A percentile compares a stretch with the other conserved stretches of the same genome.
Evolutionary conservation across 805 yeast genomes (phyloP).

Genomic region (Torulaspora franciscae): DNA sequence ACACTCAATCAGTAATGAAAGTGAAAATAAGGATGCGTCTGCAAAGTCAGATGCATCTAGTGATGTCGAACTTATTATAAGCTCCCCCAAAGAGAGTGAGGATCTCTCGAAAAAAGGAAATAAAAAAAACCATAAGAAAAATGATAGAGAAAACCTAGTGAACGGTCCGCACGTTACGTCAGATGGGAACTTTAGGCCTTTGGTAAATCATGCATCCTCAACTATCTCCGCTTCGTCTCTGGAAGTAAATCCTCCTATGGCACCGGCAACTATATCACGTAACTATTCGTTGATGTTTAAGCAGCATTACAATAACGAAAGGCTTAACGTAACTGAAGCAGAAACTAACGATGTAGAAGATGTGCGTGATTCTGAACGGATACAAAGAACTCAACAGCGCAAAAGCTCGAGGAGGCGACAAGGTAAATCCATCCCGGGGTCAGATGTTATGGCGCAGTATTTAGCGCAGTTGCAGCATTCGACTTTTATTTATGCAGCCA

Average conservation of each 20-base stretch:
- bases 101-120: background rate
- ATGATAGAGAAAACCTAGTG: background rate
- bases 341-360: constrained; percentile 5
- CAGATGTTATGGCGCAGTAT: constrained; percentile 75
- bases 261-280: constrained; percentile 25
- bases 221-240: constrained; percentile 17
- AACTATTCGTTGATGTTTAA: constrained; percentile 16
- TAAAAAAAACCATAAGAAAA: background rate
- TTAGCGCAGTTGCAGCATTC: constrained; percentile 69
- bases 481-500: constrained; percentile 48
- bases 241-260: constrained; percentile 26
- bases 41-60: constrained; percentile 13
- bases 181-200: background rate
- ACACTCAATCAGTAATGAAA: background rate
- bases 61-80: constrained; percentile 22
- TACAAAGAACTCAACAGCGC: constrained; percentile 2
- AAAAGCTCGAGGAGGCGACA: constrained; percentile 8
- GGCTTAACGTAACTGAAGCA: constrained; percentile 1
- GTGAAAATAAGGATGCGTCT: constrained; percentile 4
- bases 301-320: constrained; percentile 9
- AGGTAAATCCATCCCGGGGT: constrained; percentile 44
- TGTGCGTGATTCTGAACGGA: background rate
- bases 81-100: constrained; percentile 13
- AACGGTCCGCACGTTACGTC: background rate
- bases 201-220: constrained; percentile 11